Evolutionary conservation across 331 rosid genomes (phyloP), one percentile per base, ranked within the genome.

Genomic region (Rosa hybrid): DNA sequence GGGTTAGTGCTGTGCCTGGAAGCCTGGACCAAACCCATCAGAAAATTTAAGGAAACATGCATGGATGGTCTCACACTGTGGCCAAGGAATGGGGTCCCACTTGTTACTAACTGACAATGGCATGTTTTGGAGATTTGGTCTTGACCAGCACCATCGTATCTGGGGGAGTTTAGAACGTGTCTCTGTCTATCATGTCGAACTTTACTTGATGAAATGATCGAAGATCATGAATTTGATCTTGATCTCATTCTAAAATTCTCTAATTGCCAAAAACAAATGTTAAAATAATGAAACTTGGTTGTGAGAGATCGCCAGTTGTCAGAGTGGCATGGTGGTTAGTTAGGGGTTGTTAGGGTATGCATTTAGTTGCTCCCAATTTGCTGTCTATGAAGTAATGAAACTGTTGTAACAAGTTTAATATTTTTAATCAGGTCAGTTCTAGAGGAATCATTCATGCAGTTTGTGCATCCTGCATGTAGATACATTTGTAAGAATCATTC

Each of bases 21-120:
- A 39, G 53, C 46, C 56, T 82, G 81, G 87, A 65, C 82, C 48
- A 1, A 73, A 78, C 57, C 42, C 46, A 76, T 23, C n/a, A 50
- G 72, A 64, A 75, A 80, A 82, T 77, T 85, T 68, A 79, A 74
- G 42, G n/a, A 82, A 81, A 86, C 86, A 44, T 85, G 88, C 86
- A 80, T 83, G 80, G 78, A 78, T 20, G 21, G 48, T 77, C 85
- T 65, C 89, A 80, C 62, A 71, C 38, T 67, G 46, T 11, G 68
- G 4, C 59, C 49, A 23, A 20, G 17, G 23, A 48, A 72, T 76
- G 82, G 85, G 85, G 87, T 76, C 84, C 87, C 79, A 74, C 70
- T 62, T 16, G n/a, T 6, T 64, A 30, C 60, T 76, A 74, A 56
- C 87, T 81, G 82, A 62, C 79, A 60, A 5, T 9, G 50, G 44